These are phyloP conservation scores for Malassezia pachydermatis DNA, from an alignment of 1,284 basidiomycete genomes.

Conservation along the genomic window DNA sequence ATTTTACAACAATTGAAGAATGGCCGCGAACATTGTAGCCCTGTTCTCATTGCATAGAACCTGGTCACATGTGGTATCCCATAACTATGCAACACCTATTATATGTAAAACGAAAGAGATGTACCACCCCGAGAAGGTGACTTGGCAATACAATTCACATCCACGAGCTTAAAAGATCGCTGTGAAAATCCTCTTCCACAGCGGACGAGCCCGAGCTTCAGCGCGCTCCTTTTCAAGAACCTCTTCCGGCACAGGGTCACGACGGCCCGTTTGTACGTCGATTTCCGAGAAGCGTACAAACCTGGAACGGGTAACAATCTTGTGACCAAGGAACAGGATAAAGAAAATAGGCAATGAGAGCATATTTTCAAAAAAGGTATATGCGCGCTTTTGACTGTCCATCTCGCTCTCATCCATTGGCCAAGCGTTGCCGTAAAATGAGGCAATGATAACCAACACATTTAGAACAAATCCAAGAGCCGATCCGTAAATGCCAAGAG, in stretches of 20 bases:
- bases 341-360: constrained; percentile 45
- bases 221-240: constrained; percentile 39
- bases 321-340: constrained; percentile 31
- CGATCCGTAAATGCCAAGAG: constrained; percentile 51
- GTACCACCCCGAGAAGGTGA: constrained; percentile 1
- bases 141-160: no score
- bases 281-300: constrained; percentile 27
- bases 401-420: constrained; percentile 41
- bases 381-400: constrained; percentile 34
- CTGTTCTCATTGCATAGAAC: no score
- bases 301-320: constrained; percentile 28
- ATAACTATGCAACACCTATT: no score
- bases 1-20: not conserved
- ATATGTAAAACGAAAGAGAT: no score
- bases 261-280: constrained; percentile 28
- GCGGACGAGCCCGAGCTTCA: constrained; percentile 24
- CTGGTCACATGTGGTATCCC: no score
- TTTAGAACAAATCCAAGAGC: constrained; percentile 48
- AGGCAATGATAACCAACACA: constrained; percentile 25
- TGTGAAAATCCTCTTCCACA: not conserved
- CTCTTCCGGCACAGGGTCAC: constrained; percentile 34
- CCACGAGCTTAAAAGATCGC: not conserved
- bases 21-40: not conserved
- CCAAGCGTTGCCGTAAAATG: constrained; percentile 28
- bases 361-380: constrained; percentile 52